Evolutionary conservation across 139 green algal genomes (phyloP).

Genomic region (Chlorella sp.): DNA sequence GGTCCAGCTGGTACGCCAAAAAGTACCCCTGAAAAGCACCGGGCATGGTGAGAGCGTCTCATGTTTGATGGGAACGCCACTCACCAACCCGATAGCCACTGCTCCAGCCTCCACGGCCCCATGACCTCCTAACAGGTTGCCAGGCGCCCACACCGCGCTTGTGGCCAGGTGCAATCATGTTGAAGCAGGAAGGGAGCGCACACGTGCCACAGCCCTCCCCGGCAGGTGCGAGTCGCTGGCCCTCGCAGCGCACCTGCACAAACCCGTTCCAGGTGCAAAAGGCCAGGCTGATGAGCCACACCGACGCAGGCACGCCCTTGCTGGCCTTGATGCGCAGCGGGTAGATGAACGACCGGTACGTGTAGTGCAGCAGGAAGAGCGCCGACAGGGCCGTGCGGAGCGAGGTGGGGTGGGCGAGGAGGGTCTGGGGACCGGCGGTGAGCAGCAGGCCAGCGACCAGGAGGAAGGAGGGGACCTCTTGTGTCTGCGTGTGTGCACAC

Average conservation of each 20-base stretch:
- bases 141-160: too few species aligned
- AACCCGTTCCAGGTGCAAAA: slow-evolving; percentile 75
- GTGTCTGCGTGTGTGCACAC: slow-evolving; percentile 7
- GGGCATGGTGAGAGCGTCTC: neutral
- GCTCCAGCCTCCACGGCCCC: too few species aligned
- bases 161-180: too few species aligned
- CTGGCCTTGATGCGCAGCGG: slow-evolving; percentile 37
- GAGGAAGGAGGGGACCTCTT: slow-evolving; percentile 14
- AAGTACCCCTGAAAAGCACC: slow-evolving; percentile 23
- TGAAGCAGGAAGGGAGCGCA: too few species aligned
- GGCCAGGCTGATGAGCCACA: slow-evolving; percentile 44
- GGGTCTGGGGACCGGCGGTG: neutral
- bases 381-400: slow-evolving; percentile 11
- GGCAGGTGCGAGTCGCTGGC: too few species aligned
- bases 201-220: too few species aligned
- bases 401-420: neutral
- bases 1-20: slow-evolving; percentile 23
- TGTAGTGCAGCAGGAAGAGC: slow-evolving; percentile 46
- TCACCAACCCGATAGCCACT: too few species aligned
- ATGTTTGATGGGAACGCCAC: too few species aligned
- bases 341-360: slow-evolving; percentile 48
- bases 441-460: neutral
- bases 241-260: slow-evolving; percentile 66
- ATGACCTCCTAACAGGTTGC: too few species aligned
- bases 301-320: slow-evolving; percentile 50